Conservation (phyloP, 768 basidiomycete genomes). For the Tricholoma furcatifolium region DNA sequence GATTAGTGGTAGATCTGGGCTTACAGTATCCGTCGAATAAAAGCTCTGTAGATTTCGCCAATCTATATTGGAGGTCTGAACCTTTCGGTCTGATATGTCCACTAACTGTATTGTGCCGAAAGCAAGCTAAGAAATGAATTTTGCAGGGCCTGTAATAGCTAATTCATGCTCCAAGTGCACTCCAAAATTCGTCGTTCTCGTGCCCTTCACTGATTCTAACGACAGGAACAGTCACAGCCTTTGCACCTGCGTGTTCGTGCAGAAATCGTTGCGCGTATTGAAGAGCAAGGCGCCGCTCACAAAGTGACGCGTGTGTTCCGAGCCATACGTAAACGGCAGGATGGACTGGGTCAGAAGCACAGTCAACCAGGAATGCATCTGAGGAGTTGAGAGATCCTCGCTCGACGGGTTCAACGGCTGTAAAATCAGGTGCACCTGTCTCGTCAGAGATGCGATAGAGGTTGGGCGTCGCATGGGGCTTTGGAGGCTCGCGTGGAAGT, state of each 20-base stretch:
- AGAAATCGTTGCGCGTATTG: slow-evolving; percentile 59
- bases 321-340: slow-evolving; percentile 61
- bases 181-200: slow-evolving; percentile 41
- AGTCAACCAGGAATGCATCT: slow-evolving; percentile 11
- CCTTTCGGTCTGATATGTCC: too few relatives aligned
- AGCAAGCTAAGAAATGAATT: too few relatives aligned
- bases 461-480: not conserved
- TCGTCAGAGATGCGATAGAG: slow-evolving; percentile 8
- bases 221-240: slow-evolving; percentile 30
- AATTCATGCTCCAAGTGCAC: slow-evolving; percentile 3
- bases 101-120: too few relatives aligned
- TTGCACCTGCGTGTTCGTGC: slow-evolving; percentile 29
- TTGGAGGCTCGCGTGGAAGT: slow-evolving; percentile 10
- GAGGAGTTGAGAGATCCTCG: not conserved
- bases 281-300: slow-evolving; percentile 47
- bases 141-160: too few relatives aligned
- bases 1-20: too few relatives aligned
- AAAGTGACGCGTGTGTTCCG: slow-evolving; percentile 45
- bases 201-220: slow-evolving; percentile 55
- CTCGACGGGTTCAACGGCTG: not conserved
- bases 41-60: too few relatives aligned
- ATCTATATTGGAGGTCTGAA: too few relatives aligned
- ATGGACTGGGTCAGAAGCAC: slow-evolving; percentile 23
- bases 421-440: not conserved
- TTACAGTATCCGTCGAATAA: too few relatives aligned